phyloP scores from a whole-genome alignment of 2,329 filamentous ascomycete genomes.

The Elsinoe necatrix region DNA sequence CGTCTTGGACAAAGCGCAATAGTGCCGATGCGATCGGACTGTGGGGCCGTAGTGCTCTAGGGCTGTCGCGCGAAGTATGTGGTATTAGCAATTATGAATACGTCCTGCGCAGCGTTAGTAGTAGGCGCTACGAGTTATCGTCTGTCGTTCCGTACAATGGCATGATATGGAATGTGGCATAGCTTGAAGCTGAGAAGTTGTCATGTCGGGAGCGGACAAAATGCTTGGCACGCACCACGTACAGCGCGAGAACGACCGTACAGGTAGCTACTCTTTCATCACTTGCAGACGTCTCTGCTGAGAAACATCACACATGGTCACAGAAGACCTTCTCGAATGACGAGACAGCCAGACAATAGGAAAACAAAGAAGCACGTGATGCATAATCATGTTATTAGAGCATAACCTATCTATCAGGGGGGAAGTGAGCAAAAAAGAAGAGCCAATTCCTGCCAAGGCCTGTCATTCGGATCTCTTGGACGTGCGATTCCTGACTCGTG shows the following conservation, averaged over 20 bases:
- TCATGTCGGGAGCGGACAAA: slow-evolving; percentile 1
- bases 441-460: slow-evolving; percentile 7
- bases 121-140: not conserved
- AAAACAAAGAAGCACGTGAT: no score
- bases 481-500: slow-evolving; percentile 1
- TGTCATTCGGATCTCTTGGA: not conserved
- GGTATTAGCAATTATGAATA: slow-evolving; percentile 11
- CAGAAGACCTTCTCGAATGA: no score
- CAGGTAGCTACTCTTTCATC: no score
- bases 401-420: not conserved
- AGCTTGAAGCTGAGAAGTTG: slow-evolving; percentile 12
- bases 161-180: not conserved
- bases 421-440: not conserved
- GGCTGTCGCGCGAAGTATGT: not conserved
- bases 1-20: not conserved
- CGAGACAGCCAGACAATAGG: no score
- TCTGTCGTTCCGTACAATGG: not conserved
- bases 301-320: no score
- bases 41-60: not conserved
- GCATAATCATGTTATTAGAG: no score
- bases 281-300: no score
- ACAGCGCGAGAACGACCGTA: not conserved
- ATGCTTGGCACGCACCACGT: slow-evolving; percentile 4
- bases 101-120: not conserved
- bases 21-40: not conserved